Evolutionary conservation across 1,139 yeast species (phyloP), one percentile per base, ranked within the genome.

Genomic region (Kurtzmaniella quercitrusa): DNA sequence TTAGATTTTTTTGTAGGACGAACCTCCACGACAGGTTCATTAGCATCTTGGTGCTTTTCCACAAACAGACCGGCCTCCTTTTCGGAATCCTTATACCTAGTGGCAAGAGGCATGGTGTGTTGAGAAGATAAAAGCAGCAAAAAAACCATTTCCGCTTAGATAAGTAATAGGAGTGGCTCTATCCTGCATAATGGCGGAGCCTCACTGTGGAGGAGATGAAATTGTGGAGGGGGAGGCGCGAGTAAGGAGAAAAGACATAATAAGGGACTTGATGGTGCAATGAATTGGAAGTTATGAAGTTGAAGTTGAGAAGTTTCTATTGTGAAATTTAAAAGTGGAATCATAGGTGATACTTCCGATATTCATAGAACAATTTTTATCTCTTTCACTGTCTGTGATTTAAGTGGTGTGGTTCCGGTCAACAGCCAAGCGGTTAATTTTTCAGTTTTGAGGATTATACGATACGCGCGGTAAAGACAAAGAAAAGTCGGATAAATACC

Each of bases 141-240:
- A 9, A 26, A 26, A 26, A 26, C n/a, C n/a, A n/a, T n/a, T n/a
- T n/a, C n/a, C n/a, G n/a, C n/a, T n/a, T n/a, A n/a, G n/a, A n/a
- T n/a, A n/a, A n/a, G n/a, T n/a, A n/a, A n/a, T n/a, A 26, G 30
- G 30, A 26, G 30, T 26, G 30, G 30, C 30, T 26, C 30, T 14
- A 26, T 11, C 30, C 30, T 26, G 30, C 30, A 26, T 26, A 9
- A 26, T 26, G 30, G 30, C 30, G 30, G 30, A 26, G 30, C 14
- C 30, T 12, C 9, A 26, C 14, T 26, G 30, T 26, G 30, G 30
- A 26, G 30, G 30, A 21, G 9, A 9, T 6, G 9, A 6, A 21
- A 21, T 21, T 7, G 23, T 7, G 23, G n/a, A n/a, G 9, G 23
- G 9, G 12, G 30, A 5, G n/a, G 30, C 9, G 30, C n/a, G 26